Evolutionary conservation across 2,329 filamentous ascomycete species (phyloP), one percentile per base, ranked within the genome.

Genomic region (Scytalidium lignicola): DNA sequence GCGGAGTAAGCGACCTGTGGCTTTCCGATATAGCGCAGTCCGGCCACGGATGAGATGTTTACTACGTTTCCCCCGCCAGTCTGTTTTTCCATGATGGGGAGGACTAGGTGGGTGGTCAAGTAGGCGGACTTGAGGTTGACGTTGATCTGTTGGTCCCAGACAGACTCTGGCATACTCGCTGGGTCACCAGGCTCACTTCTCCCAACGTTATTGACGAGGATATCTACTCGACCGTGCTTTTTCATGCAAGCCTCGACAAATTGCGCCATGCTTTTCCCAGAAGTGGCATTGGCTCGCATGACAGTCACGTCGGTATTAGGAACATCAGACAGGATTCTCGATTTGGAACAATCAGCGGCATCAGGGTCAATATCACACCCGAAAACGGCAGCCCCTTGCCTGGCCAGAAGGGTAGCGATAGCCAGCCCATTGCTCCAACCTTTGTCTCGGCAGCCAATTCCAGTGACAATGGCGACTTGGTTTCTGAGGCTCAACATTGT

Each of bases 121-220:
- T 78, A 80, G 0, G 79, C 72, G 28, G 68, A 75, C 54, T 78
- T 79, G 18, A 81, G 62, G 50, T 80, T 80, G 42, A 80, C 59
- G 9, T 74, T 69, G 41, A 76, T 68, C 50, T 80, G 77, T 0
- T 63, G 51, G 51, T 79, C 72, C 76, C 76, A 80, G 0, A 67
- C 56, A 28, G n/a, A n/a, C 47, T 81, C 76, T 0, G 49, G 41
- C 68, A 81, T 74, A 0, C 59, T 64, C 0, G 70, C 76, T 0
- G 78, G 73, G 21, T 69, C 69, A 0, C 78, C 78, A 0, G 71
- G 72, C 50, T 82, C 77, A 0, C 73, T 77, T 46, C 72, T 72
- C 1, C 80, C 81, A 3, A 83, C 80, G 45, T 83, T 83, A 53
- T 81, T 81, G 15, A 85, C 61, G 0, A 84, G 64, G 20, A 84